Conservation (phyloP, 768 basidiomycete genomes). For the Trametes meyenii region DNA sequence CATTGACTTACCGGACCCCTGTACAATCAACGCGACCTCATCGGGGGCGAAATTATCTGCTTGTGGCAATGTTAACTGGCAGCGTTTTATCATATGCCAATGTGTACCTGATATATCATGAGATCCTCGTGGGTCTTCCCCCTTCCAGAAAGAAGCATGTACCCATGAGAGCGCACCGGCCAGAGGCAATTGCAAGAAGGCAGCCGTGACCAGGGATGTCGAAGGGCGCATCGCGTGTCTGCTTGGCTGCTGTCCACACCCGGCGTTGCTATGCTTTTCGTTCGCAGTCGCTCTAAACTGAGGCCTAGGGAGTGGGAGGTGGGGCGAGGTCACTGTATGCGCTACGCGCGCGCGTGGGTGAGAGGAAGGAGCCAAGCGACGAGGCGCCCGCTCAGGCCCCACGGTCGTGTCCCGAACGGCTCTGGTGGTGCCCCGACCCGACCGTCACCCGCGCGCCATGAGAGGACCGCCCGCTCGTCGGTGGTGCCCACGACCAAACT, state of each 20-base stretch:
- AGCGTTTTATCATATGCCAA: background rate
- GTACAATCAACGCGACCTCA: constrained; percentile 11
- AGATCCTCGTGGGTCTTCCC: background rate
- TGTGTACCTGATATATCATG: background rate
- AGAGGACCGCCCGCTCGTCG: background rate
- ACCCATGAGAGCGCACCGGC: constrained; percentile 18
- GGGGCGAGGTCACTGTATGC: background rate
- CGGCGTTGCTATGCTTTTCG: background rate
- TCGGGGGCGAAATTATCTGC: constrained; percentile 5
- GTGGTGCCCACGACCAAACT: background rate
- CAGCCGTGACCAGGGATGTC: background rate
- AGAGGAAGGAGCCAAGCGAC: background rate
- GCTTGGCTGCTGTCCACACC: background rate
- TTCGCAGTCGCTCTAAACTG: background rate
- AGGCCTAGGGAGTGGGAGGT: background rate
- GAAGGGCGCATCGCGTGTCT: constrained; percentile 6
- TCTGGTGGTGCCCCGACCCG: background rate
- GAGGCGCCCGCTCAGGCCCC: background rate
- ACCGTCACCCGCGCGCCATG: background rate
- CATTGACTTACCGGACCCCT: constrained; percentile 6
- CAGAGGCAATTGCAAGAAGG: background rate
- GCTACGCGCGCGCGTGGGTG: background rate
- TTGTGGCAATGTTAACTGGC: background rate
- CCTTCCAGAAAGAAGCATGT: constrained; percentile 1
- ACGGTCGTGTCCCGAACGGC: background rate